These are phyloP conservation scores for Hypocreales sp. DNA, from an alignment of 2,329 filamentous ascomycete genomes.

Conservation along the genomic window DNA sequence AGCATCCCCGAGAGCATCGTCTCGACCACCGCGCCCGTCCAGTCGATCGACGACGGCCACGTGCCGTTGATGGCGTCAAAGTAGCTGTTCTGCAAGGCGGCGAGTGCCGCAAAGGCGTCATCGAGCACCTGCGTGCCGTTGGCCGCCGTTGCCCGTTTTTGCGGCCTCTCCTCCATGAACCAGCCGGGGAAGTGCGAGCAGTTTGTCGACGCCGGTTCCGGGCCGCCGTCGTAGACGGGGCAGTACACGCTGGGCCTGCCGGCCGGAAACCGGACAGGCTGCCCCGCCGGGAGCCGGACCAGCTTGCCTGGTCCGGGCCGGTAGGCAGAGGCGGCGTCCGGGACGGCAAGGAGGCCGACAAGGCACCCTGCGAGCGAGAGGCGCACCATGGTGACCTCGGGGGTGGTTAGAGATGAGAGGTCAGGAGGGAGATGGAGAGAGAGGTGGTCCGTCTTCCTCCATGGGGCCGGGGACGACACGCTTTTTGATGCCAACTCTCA, in stretches of 20 bases:
- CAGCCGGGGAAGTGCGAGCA: background rate
- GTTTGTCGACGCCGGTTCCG: background rate
- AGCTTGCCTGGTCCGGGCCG: background rate
- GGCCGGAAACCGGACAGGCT: background rate
- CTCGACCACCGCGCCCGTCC: slow-evolving; percentile 75
- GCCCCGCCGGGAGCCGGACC: no score
- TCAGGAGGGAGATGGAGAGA: no score
- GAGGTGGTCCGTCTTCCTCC: no score
- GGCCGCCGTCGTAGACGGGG: background rate
- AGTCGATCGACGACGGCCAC: slow-evolving; percentile 81
- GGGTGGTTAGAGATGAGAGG: no score
- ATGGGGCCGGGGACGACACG: no score
- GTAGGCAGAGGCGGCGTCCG: no score
- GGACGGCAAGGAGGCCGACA: no score
- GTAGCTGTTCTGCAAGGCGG: slow-evolving; percentile 62
- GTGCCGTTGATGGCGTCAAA: slow-evolving; percentile 64
- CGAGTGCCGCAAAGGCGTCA: slow-evolving; percentile 47
- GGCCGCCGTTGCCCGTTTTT: background rate
- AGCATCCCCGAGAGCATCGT: slow-evolving; percentile 66
- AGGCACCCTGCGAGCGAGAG: no score
- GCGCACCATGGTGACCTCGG: no score
- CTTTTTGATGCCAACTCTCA: no score
- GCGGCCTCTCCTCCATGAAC: background rate
- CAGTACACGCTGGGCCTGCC: background rate
- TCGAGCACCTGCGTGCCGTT: slow-evolving; percentile 17